Base-by-base conservation (phyloP, 2,329 filamentous ascomycete species). In the Fusarium gaditjirri region DNA sequence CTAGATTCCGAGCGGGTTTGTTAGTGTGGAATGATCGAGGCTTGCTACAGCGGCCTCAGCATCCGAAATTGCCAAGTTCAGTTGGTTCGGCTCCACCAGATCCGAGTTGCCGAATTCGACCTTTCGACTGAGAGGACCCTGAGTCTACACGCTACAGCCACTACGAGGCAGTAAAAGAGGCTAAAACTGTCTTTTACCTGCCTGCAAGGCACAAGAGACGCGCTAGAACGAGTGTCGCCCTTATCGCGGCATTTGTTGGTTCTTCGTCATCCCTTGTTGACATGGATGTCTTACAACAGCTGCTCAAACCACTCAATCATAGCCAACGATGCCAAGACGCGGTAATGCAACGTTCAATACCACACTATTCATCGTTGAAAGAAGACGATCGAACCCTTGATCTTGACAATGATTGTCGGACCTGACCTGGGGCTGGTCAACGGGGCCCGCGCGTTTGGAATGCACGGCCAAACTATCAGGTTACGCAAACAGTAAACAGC, bases 11-110 rank as follows among this genome's bases (percentile, higher is more conserved):
- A 47, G 23, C 23, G 19, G 13, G 6, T 47, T 14, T 33, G 43
- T 21, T 52, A 38, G 33, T 52, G 55, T 52, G 43, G 55, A 59
- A 59, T 39, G 43, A 39, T 59, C 19, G 53, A 56, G 39, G 53
- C 53, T 47, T 47, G 39, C n/a, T 14, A 35, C 53, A 56, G 39
- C 39, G 53, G 39, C 39, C 23, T 56, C 53, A 35, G 17, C 53
- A 56, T 56, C 39, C 53, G 53, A 56, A 44, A 17, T 56, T 46
- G 23, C 39, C 53, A 35, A 46, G 53, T 56, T 46, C 29, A 56
- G 53, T 25, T 46, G 39, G 49, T 11, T 56, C 53, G 53, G 53
- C 53, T 27, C 53, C 53, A 56, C 39, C 39, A 56, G n/a, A 56
- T 46, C 53, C 53, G 39, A 56, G 44, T 39, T 59, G 19, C 47